Evolutionary conservation across 2,329 filamentous ascomycete genomes (phyloP).

Genomic region (Xylariaceae sp.): DNA sequence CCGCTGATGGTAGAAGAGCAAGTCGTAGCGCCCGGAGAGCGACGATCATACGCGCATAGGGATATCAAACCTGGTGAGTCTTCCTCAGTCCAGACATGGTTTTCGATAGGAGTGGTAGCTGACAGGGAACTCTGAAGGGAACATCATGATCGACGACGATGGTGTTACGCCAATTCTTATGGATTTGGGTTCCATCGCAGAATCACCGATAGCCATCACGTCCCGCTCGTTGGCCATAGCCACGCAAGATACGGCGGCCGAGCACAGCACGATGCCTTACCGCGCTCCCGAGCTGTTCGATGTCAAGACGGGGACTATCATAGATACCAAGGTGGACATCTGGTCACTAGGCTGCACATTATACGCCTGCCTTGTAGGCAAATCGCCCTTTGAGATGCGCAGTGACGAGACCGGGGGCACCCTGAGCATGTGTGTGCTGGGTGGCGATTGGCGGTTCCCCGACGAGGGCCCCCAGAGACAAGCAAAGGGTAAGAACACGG

Average conservation of each 20-base stretch:
- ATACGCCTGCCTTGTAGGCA: constrained; percentile 92
- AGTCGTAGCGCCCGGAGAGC: constrained; percentile 61
- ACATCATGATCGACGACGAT: constrained; percentile 97
- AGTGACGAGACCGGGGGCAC: constrained; percentile 94
- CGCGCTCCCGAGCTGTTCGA: constrained; percentile 96
- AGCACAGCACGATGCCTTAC: constrained; percentile 98
- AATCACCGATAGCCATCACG: constrained; percentile 82
- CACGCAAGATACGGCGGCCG: constrained; percentile 88
- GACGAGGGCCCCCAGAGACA: constrained; percentile 66
- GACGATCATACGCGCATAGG: constrained; percentile 82
- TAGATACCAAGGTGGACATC: constrained; percentile 96
- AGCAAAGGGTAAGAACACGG: constrained; percentile 40
- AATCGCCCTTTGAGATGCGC: constrained; percentile 92
- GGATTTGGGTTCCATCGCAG: constrained; percentile 89
- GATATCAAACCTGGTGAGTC: constrained; percentile 89
- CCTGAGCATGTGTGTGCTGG: constrained; percentile 83
- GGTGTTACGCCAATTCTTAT: constrained; percentile 88
- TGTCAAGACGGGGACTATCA: constrained; percentile 83
- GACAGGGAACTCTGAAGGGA: constrained; percentile 46
- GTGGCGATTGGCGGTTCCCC: constrained; percentile 94
- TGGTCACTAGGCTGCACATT: constrained; percentile 98
- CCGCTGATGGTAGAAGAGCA: constrained; percentile 78
- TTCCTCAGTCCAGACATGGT: constrained; percentile 1
- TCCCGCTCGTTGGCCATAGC: constrained; percentile 85
- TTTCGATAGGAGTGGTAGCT: too few species aligned